Conservation (phyloP, 768 basidiomycete species). For the Tylopilus vinaceipallidus region DNA sequence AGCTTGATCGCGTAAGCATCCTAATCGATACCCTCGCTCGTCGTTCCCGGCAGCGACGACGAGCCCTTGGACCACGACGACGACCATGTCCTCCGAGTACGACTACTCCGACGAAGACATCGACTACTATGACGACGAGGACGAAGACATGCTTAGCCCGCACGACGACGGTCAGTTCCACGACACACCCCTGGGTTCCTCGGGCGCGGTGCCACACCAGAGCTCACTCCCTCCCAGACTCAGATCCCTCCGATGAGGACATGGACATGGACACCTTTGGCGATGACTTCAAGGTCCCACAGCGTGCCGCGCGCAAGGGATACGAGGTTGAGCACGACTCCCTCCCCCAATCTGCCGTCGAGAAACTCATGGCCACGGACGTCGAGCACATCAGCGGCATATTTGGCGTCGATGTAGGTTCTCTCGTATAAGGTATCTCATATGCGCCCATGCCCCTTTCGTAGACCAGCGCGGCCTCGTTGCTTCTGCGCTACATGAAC, state of each 20-base stretch:
- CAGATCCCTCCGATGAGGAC: conserved; percentile 53
- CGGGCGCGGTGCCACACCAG: conserved; percentile 22
- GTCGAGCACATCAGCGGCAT: conserved; percentile 86
- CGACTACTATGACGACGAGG: conserved; percentile 69
- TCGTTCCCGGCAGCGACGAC: conserved; percentile 15
- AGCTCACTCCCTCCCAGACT: conserved; percentile 34
- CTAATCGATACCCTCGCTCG: conserved; percentile 30
- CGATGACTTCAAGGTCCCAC: conserved; percentile 59
- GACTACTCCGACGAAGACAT: conserved; percentile 68
- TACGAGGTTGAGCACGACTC: conserved; percentile 88
- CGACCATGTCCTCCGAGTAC: conserved; percentile 60
- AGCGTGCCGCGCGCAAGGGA: conserved; percentile 58
- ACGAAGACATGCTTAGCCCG: conserved; percentile 61
- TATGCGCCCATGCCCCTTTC: neutral
- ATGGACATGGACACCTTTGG: conserved; percentile 67
- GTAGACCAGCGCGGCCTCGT: conserved; percentile 66
- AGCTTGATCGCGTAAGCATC: conserved; percentile 25
- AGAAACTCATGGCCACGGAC: conserved; percentile 74
- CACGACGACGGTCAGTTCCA: conserved; percentile 51
- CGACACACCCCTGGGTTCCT: conserved; percentile 7
- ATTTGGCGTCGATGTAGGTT: conserved; percentile 84
- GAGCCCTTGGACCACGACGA: conserved; percentile 6
- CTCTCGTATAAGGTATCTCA: neutral
- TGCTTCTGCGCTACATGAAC: conserved; percentile 77
- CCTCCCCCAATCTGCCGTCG: conserved; percentile 68